Evolutionary conservation across 2,329 filamentous ascomycete genomes (phyloP), one percentile per base, ranked within the genome.

Genomic region (Penicillium glabrum): DNA sequence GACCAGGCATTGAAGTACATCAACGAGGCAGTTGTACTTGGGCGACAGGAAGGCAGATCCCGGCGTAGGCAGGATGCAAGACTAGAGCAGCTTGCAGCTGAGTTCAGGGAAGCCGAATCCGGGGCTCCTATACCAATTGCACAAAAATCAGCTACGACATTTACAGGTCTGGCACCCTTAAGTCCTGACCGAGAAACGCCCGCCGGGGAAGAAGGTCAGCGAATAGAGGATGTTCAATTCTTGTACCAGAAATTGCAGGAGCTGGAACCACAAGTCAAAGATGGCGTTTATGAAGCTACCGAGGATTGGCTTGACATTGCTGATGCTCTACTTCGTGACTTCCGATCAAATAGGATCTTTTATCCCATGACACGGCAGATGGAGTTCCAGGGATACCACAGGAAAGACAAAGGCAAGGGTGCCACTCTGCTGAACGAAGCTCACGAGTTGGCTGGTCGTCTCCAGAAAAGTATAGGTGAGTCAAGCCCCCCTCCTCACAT

Each of bases 1-100:
- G 89, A 92, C 66, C 86, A 91, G 67, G 92, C 92, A 1, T 84
- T 92, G 57, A 86, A 89, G 57, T 84, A 92, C 50, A 86, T 90
- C 48, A 89, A 88, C 33, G 89, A 96, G 70, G 87, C 90, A 9
- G 83, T 93, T 64, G 80, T 85, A 31, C 77, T 92, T 29, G 81
- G 81, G n/a, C 76, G 77, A 69, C 73, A 74, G 54, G 73, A 76
- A 59, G 69, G 60, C 47, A 66, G 67, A 56, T 69, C 60, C 41
- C 66, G 66, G 46, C 64, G 67, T 54, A 66, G 69, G 56, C 74
- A 69, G 60, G 72, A 73, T 46, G 72, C 72, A 9, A 67, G 74
- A 33, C 69, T 77, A n/a, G 73, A 73, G 44, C 72, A 76, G 45
- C 66, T 77, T n/a, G 74, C 71, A 29, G 71, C 64, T 55, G 74